These are phyloP conservation scores for Takakia lepidozioides DNA, from an alignment of 225 moss, liverwort and hornwort species.

Conservation along the genomic window DNA sequence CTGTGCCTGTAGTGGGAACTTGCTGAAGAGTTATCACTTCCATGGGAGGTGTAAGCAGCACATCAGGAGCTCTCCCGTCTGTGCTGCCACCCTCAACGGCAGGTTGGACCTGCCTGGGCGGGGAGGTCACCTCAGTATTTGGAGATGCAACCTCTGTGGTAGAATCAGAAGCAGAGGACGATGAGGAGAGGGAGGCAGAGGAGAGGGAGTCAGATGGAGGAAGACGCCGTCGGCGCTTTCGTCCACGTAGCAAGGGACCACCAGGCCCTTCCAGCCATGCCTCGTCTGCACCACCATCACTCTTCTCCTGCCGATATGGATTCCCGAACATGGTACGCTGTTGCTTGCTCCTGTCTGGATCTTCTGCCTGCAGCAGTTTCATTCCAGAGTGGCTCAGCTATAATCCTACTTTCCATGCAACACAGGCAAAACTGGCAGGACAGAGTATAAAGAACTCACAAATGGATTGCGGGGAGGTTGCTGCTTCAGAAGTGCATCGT, in stretches of 20 bases:
- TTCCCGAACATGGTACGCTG: constrained; percentile 98
- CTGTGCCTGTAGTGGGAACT: constrained; percentile 6
- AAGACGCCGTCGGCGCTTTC: constrained; percentile 60
- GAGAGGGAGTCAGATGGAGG: constrained; percentile 45
- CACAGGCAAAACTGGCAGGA: too few relatives aligned
- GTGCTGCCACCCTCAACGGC: constrained; percentile 23
- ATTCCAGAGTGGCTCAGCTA: too few relatives aligned
- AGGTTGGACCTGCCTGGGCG: constrained; percentile 47
- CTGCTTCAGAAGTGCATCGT: constrained; percentile 98
- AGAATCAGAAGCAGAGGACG: constrained; percentile 67
- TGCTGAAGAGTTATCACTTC: too few relatives aligned
- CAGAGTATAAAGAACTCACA: constrained; percentile 36
- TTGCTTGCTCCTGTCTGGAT: constrained; percentile 91
- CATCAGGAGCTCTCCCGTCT: constrained; percentile 26
- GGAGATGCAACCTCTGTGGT: constrained; percentile 49
- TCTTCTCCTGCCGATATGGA: constrained; percentile 95
- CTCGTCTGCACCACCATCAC: constrained; percentile 96
- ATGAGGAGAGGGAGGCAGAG: constrained; percentile 58
- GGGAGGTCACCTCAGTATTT: constrained; percentile 78
- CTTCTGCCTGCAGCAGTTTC: constrained; percentile 59
- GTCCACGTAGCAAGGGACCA: constrained; percentile 57
- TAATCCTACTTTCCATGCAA: too few relatives aligned
- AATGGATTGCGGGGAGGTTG: constrained; percentile 94
- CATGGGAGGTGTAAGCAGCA: too few relatives aligned
- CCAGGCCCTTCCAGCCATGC: constrained; percentile 97